These are phyloP conservation scores for Yarrowia sp. DNA, from an alignment of 805 yeast genomes.

Conservation along the genomic window DNA sequence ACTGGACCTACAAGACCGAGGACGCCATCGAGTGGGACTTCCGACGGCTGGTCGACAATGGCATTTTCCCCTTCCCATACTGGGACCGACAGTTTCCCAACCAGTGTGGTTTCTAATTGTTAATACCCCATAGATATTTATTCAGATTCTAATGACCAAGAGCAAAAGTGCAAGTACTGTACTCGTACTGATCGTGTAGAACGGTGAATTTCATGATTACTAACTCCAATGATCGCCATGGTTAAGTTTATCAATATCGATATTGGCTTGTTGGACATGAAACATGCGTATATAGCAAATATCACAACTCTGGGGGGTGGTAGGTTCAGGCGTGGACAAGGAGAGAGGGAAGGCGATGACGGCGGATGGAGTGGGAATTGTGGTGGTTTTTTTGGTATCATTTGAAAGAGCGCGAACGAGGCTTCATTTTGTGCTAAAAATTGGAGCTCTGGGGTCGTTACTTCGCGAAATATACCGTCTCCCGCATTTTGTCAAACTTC, in stretches of 20 bases:
- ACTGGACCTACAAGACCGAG: slow-evolving; percentile 95
- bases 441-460: no score
- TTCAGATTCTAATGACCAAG: slow-evolving; percentile 10
- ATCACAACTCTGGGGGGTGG: background rate
- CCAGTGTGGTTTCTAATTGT: slow-evolving; percentile 57
- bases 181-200: background rate
- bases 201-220: no score
- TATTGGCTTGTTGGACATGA: slow-evolving; percentile 10
- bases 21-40: slow-evolving; percentile 85
- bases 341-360: no score
- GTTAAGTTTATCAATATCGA: slow-evolving; percentile 20
- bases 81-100: slow-evolving; percentile 69
- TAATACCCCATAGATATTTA: slow-evolving; percentile 17
- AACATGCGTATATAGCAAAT: slow-evolving; percentile 33
- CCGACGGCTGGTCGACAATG: slow-evolving; percentile 60
- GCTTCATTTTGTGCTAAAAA: no score
- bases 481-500: background rate
- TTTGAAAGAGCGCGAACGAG: no score
- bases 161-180: no score
- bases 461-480: no score
- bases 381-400: no score
- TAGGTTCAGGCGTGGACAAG: slow-evolving; percentile 2
- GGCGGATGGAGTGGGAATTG: no score
- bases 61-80: slow-evolving; percentile 83
- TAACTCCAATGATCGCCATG: background rate